Percentiles rank a stretch among this genome's conserved stretches.
Conservation (phyloP, 345 rosid species). For the Salix viminalis region DNA sequence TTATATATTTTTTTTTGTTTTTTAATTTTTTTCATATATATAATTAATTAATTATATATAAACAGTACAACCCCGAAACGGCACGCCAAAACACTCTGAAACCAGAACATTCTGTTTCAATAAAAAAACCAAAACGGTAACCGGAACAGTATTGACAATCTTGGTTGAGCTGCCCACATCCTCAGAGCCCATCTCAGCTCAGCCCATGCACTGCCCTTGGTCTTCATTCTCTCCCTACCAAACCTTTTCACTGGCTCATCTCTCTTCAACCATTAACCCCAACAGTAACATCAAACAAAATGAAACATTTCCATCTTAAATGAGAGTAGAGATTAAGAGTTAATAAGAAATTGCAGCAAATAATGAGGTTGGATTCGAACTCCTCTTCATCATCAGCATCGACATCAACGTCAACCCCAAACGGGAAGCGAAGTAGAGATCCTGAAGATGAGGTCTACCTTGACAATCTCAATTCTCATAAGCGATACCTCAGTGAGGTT, state of each 20-base stretch:
- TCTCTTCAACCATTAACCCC: neutral
- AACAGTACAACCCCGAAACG: too few species aligned
- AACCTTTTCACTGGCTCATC: neutral
- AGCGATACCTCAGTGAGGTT: conserved; percentile 96
- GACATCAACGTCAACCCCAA: conserved; percentile 37
- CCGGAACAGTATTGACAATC: too few species aligned
- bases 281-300: neutral
- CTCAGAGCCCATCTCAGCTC: too few species aligned
- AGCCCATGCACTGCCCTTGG: too few species aligned
- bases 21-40: too few species aligned
- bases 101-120: too few species aligned
- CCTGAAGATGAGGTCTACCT: conserved; percentile 90
- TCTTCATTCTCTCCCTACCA: neutral
- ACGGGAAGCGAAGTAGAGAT: conserved; percentile 77
- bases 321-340: neutral
- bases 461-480: conserved; percentile 89
- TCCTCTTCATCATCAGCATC: conserved; percentile 33
- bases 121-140: too few species aligned
- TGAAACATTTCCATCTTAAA: neutral
- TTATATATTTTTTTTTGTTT: too few species aligned
- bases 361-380: conserved; percentile 34
- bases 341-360: neutral
- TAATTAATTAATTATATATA: too few species aligned
- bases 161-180: too few species aligned
- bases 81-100: too few species aligned